Evolutionary conservation across 257 asterid genomes (phyloP), one percentile per base, ranked within the genome.

Genomic region (Solanum gandarillasii): DNA sequence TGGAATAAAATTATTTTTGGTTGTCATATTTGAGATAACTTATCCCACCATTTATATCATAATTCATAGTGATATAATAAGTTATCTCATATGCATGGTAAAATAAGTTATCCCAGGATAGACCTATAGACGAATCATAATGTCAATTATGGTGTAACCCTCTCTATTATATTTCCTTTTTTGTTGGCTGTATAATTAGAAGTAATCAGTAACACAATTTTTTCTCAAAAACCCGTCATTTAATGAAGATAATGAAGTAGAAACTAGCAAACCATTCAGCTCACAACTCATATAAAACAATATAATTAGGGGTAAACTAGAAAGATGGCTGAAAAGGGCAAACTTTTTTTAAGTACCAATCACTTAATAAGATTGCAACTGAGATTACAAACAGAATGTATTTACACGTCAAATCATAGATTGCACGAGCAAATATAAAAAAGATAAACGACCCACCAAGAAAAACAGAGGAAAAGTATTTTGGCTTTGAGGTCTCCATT

Each of bases 341-440:
- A 39, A 27, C 48, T 12, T 9, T 41, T 41, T 27, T 43, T 41
- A 13, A 79, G 84, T 2, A 43, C 9, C 84, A 27, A 14, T 3
- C 84, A 79, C 65, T 79, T 79, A 8, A 84, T 48, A 29, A 46
- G 23, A 31, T 20, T 73, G 34, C 27, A 71, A 71, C 67, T 82
- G 81, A 29, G 13, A 38, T 58, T 67, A 48, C 85, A 88, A 84
- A 35, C 86, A 25, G 68, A 88, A 60, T 75, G 88, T 72, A 84
- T 88, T 73, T 85, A 88, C 90, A 88, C 36, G 75, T 43, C 34
- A 87, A 87, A 85, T 84, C 87, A 84, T 84, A 75, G 84, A 48
- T 71, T 83, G 89, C 58, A 23, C 36, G 75, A 87, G 41, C 34
- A 87, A 83, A 88, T 58, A 74, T 12, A 74, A 35, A 88, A 72